Base-by-base conservation (phyloP, 306 rosid genomes). In the Fragaria ananassa region DNA sequence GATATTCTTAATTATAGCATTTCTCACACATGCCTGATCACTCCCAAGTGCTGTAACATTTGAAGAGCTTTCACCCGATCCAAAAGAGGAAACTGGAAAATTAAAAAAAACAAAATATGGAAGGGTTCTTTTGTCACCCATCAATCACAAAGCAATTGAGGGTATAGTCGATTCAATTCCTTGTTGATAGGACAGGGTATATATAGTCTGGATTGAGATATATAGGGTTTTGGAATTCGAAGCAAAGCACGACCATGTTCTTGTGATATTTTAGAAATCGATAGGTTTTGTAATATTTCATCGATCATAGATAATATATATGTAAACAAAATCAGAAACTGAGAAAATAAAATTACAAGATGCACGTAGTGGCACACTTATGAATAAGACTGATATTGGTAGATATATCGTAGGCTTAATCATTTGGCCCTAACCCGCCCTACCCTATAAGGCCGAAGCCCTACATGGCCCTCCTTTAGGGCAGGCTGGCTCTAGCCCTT, bases 291-390 rank as follows among this genome's bases (percentile, higher is more conserved):
- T 53, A 6, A 19, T 53, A 51, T 53, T 18, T 53, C 25, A 53
- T 18, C 10, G 58, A 6, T 19, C 23, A 2, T 51, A 17, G 60
- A 54, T 19, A n/a, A 54, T 54, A 6, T 31, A 31, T 31, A 31
- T 19, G 1, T 8, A n/a, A 54, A 54, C 0, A 4, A 58, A 23
- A 23, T 60, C 39, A 27, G 0, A 27, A 60, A 11, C 1, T 12
- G 10, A 13, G 29, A 37, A 60, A 60, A 27, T 27, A 10, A 25
- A 60, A 25, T 14, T 10, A 27, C 49, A 78, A 68, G 41, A 39
- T 7, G 8, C 25, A 39, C 5, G 8, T 37, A 25, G 8, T 12
- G 74, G 71, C 21, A 79, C 77, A 68, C 44, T 68, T 83, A 85
- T 85, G 35, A 76, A 14, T 31, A 31, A 31, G 4, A 4, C 4